Evolutionary conservation across 1,139 yeast species (phyloP), one percentile per base, ranked within the genome.

Genomic region (Magnusiomyces magnusii): DNA sequence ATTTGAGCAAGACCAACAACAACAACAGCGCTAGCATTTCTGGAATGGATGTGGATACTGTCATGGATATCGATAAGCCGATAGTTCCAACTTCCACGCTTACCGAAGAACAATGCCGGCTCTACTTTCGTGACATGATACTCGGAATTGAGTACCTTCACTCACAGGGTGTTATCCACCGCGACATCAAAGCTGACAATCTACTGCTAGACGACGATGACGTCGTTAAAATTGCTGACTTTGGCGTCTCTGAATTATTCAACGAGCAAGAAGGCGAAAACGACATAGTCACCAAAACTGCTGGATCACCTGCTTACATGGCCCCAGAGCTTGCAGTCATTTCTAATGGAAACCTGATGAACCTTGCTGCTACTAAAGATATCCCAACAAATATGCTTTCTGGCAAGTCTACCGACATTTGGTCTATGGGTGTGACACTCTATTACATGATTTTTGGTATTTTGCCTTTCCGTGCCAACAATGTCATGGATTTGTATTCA

Each of bases 121-220:
- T 75, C 34, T 75, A 71, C 41, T 86, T 93, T 68, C 78, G 97
- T 63, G 97, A 93, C 67, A 92, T 93, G 58, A 78, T 93, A 7
- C 77, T 90, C 39, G 99, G 97, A 0, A 78, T 93, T 51, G 99
- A 93, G 72, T 93, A 92, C 73, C 74, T 93, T 63, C 99, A 93
- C 74, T 79, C 87, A 62, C 96, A 90, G 70, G 98, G 97, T 1
- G 89, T 93, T 55, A 87, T 93, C 23, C 99, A 93, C 72, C 80
- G 99, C 62, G 99, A 93, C 72, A 92, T 93, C 63, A 93, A 93
- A 71, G 97, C 98, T 1, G 97, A 97, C 17, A 93, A 93, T 69
- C 75, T 93, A 56, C 76, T 93, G 58, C 85, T 92, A 1, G 81
- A 87, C 44, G 80, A 82, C 13, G 87, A 87, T 66, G 85, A 86